Evolutionary conservation across 2,329 filamentous ascomycete genomes (phyloP), one percentile per base, ranked within the genome.

Genomic region (Epichloe gansuensis): DNA sequence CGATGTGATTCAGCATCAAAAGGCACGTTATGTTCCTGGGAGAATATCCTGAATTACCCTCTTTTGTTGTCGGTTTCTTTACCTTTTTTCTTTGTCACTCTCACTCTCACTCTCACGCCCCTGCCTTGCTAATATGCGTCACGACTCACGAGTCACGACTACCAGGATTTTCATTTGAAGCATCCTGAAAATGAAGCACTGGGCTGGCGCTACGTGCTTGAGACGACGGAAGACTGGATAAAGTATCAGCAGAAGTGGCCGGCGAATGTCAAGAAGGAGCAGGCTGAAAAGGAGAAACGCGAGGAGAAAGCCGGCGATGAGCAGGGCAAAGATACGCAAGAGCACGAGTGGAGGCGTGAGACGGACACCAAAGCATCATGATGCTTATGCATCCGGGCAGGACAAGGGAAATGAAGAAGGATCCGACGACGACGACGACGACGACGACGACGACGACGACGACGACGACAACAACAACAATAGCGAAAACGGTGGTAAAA

Each of bases 191-290:
- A 72, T 35, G 68, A 70, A 51, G 71, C 73, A 3, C 50, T 67
- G 4, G 71, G 72, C 7, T 78, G 75, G 75, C 64, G 75, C 38
- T 76, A 72, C 57, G 72, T 77, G 11, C 61, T 78, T 0, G 65
- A 76, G 38, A 66, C 67, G 9, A 72, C 72, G 0, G 75, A 78
- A 53, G 67, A 74, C 49, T 74, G 69, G 62, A 65, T 78, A 52
- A 78, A 75, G 60, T 67, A 73, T 39, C 58, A 67, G 7, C 65
- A 78, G 54, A 59, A 67, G 1, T 78, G 75, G 75, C 74, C 73
- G 0, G 68, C 69, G 0, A 78, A 78, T 57, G 56, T 60, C 28
- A 58, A 65, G 53, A 63, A 64, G 48, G 57, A 63, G 43, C 48
- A 61, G 37, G 46, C 6, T 23, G 28, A 48, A 25, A 39, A 25